A percentile compares a stretch with the other conserved stretches of the same genome.
phyloP scores from a whole-genome alignment of 2,329 filamentous ascomycete genomes.

The Biscogniauxia sp. region DNA sequence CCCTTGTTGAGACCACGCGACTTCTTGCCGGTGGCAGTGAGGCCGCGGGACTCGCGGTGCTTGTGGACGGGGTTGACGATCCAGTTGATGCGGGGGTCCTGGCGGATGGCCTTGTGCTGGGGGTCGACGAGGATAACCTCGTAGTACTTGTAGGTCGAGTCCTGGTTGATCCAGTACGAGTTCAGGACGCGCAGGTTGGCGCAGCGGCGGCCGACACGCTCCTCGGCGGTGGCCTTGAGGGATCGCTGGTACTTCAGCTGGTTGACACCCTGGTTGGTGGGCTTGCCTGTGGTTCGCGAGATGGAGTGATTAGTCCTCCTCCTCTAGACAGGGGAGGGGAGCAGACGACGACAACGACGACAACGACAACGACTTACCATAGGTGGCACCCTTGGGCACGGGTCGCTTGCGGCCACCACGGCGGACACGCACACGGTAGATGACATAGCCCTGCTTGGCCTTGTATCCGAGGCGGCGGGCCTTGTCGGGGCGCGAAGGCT shows the following conservation, averaged over 20 bases:
- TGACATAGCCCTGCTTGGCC: conserved; percentile 99
- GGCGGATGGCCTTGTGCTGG: conserved; percentile 99
- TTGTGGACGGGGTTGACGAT: conserved; percentile 99
- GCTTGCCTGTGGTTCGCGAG: conserved; percentile 71
- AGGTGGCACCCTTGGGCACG: conserved; percentile 96
- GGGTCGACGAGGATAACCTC: conserved; percentile 99
- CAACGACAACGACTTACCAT: conserved; percentile 62
- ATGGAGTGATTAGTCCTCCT: conserved; percentile 6
- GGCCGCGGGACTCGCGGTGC: conserved; percentile 97
- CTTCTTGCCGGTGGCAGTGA: conserved; percentile 99
- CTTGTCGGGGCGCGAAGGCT: conserved; percentile 98
- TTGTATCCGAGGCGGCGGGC: conserved; percentile 99
- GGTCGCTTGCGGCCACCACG: conserved; percentile 98
- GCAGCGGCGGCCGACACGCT: conserved; percentile 98
- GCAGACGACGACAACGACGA: no score
- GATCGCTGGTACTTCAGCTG: conserved; percentile 99
- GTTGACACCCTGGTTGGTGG: conserved; percentile 99
- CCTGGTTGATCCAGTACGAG: conserved; percentile 99
- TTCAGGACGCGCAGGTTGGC: conserved; percentile 99
- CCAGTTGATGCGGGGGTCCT: conserved; percentile 99
- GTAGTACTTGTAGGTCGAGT: conserved; percentile 99
- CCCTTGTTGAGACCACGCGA: conserved; percentile 99
- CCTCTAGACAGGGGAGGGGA: neutral
- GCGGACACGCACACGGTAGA: conserved; percentile 98
- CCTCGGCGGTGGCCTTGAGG: conserved; percentile 95